Evolutionary conservation across 2,329 filamentous ascomycete genomes (phyloP), one percentile per base, ranked within the genome.

Genomic region (Fusarium piperis): DNA sequence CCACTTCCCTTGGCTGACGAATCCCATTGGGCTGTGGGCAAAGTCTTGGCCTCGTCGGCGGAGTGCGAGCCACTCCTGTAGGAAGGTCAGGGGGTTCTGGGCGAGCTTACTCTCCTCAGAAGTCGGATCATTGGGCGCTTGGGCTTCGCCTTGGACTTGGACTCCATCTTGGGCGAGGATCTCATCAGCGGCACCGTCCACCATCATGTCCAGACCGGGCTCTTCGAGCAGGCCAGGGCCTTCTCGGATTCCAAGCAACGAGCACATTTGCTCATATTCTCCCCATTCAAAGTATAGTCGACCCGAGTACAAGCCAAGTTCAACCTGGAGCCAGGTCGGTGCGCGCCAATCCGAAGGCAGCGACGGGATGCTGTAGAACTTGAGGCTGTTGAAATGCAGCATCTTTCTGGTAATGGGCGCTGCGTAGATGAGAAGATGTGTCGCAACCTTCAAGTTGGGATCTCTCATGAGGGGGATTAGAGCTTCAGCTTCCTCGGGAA

Each of bases 301-400:
- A 0, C 90, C 91, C 0, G 88, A 82, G 60, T 91, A 85, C 9
- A 92, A 81, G 0, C 90, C 90, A 0, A 92, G 75, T 72, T 92
- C 87, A 0, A 88, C 81, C 1, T 78, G 81, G 0, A 92, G 79
- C 87, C 88, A 90, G 0, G 68, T 46, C 0, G 90, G 89, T 0
- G 85, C 79, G 2, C 71, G 64, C 83, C 85, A 88, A 2, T 71
- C 68, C 0, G 33, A 3, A 0, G 87, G 84, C 0, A 91, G 78
- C 0, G 78, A 30, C 0, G 91, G 90, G 1, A 88, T 80, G 2
- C 85, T 78, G 73, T 87, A 88, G 74, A 85, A 92, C 0, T 76
- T 75, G 0, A 93, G 78, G 3, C 77, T 68, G 70, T 90, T 88
- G 79, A 92, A 91, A 10, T 85, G 82, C 0, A 88, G 77, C 89